Evolutionary conservation across 805 yeast genomes (phyloP).

Genomic region (Suhomyces kilbournensis): DNA sequence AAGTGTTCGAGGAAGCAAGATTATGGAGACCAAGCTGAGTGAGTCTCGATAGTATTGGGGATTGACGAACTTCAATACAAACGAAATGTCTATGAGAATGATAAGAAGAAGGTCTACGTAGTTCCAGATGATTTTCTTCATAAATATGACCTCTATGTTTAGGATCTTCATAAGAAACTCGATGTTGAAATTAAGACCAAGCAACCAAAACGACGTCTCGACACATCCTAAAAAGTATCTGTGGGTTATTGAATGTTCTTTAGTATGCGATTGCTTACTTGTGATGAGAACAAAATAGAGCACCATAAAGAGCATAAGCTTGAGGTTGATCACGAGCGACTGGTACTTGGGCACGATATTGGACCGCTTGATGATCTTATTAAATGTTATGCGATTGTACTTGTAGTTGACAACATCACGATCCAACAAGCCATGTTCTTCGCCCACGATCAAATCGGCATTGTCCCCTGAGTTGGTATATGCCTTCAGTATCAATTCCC

Average conservation of each 20-base stretch:
- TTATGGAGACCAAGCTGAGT: constrained; percentile 45
- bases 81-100: constrained; percentile 33
- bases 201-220: constrained; percentile 41
- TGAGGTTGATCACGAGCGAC: constrained; percentile 37
- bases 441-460: not conserved
- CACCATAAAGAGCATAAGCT: constrained; percentile 27
- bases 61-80: constrained; percentile 19
- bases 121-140: constrained; percentile 53
- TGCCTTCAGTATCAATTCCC: constrained; percentile 40
- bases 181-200: constrained; percentile 46
- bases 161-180: constrained; percentile 44
- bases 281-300: constrained; percentile 30
- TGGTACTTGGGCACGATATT: constrained; percentile 41
- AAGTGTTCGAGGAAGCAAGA: constrained; percentile 48
- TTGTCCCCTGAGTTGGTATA: constrained; percentile 20
- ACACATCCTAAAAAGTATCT: constrained; percentile 11
- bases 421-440: constrained; percentile 10
- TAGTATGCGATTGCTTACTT: constrained; percentile 14
- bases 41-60: constrained; percentile 25
- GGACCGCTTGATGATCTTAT: constrained; percentile 28
- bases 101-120: constrained; percentile 45
- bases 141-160: constrained; percentile 44
- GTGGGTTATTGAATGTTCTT: not conserved
- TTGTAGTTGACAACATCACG: constrained; percentile 26
- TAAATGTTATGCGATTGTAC: constrained; percentile 30